Percentiles rank a stretch among this genome's conserved stretches.
Evolutionary conservation across 2,329 filamentous ascomycete species (phyloP).

Genomic region (Domatiomyces catenatus): DNA sequence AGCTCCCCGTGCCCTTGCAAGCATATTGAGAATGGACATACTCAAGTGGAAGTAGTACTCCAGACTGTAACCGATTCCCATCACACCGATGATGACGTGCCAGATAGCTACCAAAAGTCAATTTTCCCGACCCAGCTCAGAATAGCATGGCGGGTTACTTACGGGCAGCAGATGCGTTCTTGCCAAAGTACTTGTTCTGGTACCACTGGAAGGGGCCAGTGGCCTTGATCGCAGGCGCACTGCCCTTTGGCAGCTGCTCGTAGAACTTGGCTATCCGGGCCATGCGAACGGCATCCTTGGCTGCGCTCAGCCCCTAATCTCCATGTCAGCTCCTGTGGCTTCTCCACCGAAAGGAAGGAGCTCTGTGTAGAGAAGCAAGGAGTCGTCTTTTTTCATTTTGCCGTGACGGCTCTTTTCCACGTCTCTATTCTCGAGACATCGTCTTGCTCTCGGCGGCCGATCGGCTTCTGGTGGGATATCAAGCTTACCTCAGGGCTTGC

Average conservation of each 20-base stretch:
- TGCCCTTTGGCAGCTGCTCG: conserved; percentile 88
- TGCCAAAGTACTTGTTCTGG: conserved; percentile 77
- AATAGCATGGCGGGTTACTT: conserved; percentile 34
- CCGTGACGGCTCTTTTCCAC: background rate
- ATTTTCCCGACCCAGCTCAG: background rate
- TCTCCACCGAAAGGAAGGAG: background rate
- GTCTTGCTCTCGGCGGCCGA: background rate
- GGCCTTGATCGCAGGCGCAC: conserved; percentile 67
- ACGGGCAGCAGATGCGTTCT: conserved; percentile 82
- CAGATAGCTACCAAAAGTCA: conserved; percentile 52
- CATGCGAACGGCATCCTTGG: conserved; percentile 94
- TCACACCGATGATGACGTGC: conserved; percentile 64
- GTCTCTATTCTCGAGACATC: background rate
- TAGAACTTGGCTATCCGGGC: conserved; percentile 97
- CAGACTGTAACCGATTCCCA: conserved; percentile 80
- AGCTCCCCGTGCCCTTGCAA: background rate
- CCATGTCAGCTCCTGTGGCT: background rate
- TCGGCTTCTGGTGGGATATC: background rate
- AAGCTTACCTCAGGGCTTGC: conserved; percentile 12
- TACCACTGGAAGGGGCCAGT: conserved; percentile 78
- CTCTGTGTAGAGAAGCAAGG: background rate
- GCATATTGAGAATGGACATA: conserved; percentile 38
- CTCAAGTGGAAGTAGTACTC: conserved; percentile 99
- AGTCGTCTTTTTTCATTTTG: background rate
- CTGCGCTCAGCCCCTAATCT: conserved; percentile 72